phyloP scores from a whole-genome alignment of 495 filamentous ascomycete species.

The Penicillium samsonianum region DNA sequence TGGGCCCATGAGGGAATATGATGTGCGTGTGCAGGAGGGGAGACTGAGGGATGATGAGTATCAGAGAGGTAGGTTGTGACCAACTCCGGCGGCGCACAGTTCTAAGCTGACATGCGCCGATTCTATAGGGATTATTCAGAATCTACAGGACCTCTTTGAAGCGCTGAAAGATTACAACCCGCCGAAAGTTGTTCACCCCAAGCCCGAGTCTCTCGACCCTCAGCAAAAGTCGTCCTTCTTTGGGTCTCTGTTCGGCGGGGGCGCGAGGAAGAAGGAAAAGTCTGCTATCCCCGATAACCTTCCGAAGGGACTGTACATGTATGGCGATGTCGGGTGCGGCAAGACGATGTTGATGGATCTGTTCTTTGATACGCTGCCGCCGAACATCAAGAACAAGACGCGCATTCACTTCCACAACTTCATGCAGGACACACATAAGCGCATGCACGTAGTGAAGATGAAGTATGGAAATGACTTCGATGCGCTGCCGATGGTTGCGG shows the following conservation, averaged over 20 bases:
- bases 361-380: slow-evolving; percentile 91
- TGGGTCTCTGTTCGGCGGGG: slow-evolving; percentile 66
- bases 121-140: slow-evolving; percentile 74
- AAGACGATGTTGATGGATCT: slow-evolving; percentile 99
- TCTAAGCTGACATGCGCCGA: slow-evolving; percentile 4
- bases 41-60: slow-evolving; percentile 82
- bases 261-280: slow-evolving; percentile 29
- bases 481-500: slow-evolving; percentile 87
- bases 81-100: not conserved
- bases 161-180: slow-evolving; percentile 73
- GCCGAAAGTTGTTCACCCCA: slow-evolving; percentile 73
- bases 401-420: slow-evolving; percentile 99
- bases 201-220: slow-evolving; percentile 65
- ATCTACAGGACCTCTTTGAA: slow-evolving; percentile 85
- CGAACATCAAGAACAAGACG: slow-evolving; percentile 79
- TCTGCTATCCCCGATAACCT: slow-evolving; percentile 66
- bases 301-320: slow-evolving; percentile 91
- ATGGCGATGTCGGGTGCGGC: slow-evolving; percentile 94
- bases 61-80: slow-evolving; percentile 67
- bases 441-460: slow-evolving; percentile 88
- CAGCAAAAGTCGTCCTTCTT: slow-evolving; percentile 66
- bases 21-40: slow-evolving; percentile 70
- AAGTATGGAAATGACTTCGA: slow-evolving; percentile 87
- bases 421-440: slow-evolving; percentile 97
- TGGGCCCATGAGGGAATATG: slow-evolving; percentile 87